Evolutionary conservation across 441 rosid genomes (phyloP).

Genomic region (Gossypium gossypioides): DNA sequence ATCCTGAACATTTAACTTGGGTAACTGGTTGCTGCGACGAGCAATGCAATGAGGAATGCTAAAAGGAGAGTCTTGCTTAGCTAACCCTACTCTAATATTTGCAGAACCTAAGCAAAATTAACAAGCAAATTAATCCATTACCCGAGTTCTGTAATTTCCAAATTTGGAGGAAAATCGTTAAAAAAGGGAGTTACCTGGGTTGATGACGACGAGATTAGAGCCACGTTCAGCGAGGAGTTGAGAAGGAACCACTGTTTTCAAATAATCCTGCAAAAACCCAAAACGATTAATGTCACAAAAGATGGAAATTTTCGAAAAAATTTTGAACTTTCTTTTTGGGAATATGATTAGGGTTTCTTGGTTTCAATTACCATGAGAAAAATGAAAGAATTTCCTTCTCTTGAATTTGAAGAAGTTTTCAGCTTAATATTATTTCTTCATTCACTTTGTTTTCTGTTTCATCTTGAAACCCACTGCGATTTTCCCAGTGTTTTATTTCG

Average conservation of each 20-base stretch:
- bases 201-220: conserved; percentile 70
- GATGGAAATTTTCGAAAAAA: background rate
- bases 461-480: background rate
- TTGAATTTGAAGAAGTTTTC: background rate
- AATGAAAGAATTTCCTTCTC: background rate
- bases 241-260: conserved; percentile 82
- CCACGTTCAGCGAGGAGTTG: conserved; percentile 82
- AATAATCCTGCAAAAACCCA: conserved; percentile 50
- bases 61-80: conserved; percentile 62
- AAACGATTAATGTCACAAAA: background rate
- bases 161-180: conserved; percentile 12
- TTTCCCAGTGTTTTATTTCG: background rate
- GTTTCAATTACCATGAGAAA: background rate
- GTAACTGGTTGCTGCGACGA: conserved; percentile 34
- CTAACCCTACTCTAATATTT: conserved; percentile 60
- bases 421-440: background rate
- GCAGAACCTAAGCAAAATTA: conserved; percentile 40
- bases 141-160: background rate
- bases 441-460: background rate
- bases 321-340: too few species aligned
- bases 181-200: conserved; percentile 33
- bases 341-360: background rate
- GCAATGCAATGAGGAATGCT: conserved; percentile 68
- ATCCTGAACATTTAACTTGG: conserved; percentile 47
- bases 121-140: background rate